Evolutionary conservation across 2,329 filamentous ascomycete genomes (phyloP), one percentile per base, ranked within the genome.

Genomic region (Mycogone perniciosa): DNA sequence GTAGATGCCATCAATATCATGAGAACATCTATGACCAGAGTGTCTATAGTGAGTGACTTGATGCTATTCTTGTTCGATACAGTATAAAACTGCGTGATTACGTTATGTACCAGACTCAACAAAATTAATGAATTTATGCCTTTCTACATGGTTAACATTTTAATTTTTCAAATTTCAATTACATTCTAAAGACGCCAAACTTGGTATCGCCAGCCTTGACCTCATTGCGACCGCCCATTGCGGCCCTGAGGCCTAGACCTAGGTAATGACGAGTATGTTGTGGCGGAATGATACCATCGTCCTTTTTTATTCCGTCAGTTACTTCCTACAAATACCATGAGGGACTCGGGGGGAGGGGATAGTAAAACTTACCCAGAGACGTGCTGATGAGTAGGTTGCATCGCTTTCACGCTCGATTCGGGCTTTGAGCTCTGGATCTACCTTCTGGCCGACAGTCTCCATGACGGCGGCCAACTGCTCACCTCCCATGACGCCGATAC

Each of bases 391-490:
- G 68, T 90, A 97, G 1, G 86, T 82, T 1, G 89, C 89, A 60
- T 96, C 88, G 49, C 88, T 95, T 74, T 97, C 92, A 46, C 78
- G 77, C 65, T 97, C 92, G 60, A 99, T 97, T 42, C 92, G 78
- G 38, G 82, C 82, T 69, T 86, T 88, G 54, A 97, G 74, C 55
- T 84, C 85, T 0, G 88, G 86, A 65, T 96, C 91, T 1, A 83
- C 84, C 53, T 82, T 82, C 70, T 88, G 87, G 7, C 92, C 91
- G 0, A 99, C 92, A 2, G 91, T 88, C 71, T 90, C 88, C 93
- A 99, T 97, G 55, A 99, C 93, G 4, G 86, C 81, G 6, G 86
- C 85, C 34, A 99, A 76, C 73, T 97, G 92, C 71, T 96, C 92
- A 38, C 87, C 80, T 20, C 93, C 93, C 93, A 99, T 99, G 60